These are phyloP conservation scores for Linum trigynum DNA, from an alignment of 345 rosid genomes.

Conservation along the genomic window DNA sequence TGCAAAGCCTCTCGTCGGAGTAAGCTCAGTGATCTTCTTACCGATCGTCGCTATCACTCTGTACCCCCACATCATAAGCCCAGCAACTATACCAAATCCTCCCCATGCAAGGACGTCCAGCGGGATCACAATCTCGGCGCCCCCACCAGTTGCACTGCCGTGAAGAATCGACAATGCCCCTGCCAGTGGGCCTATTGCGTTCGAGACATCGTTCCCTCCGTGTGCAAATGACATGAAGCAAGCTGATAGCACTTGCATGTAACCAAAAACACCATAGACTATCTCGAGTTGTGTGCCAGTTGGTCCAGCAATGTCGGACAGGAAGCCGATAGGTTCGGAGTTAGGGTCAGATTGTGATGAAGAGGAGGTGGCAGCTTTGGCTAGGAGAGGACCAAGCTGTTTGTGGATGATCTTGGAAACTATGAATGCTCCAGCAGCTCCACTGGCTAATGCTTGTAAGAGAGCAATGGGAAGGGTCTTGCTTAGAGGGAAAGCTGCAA, in stretches of 20 bases:
- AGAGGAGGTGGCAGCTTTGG: slow-evolving; percentile 26
- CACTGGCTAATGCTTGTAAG: slow-evolving; percentile 69
- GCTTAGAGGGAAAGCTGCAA: slow-evolving; percentile 81
- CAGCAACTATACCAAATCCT: slow-evolving; percentile 91
- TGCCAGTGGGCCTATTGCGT: slow-evolving; percentile 92
- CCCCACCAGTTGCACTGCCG: slow-evolving; percentile 36
- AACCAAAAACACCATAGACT: slow-evolving; percentile 86
- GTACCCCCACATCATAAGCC: slow-evolving; percentile 82
- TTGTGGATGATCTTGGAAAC: slow-evolving; percentile 52
- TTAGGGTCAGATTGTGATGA: slow-evolving; percentile 27
- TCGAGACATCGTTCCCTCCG: slow-evolving; percentile 91
- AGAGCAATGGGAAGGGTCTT: slow-evolving; percentile 45
- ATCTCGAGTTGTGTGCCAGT: slow-evolving; percentile 78
- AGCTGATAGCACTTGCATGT: slow-evolving; percentile 92
- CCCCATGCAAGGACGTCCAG: slow-evolving; percentile 93
- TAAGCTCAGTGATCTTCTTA: slow-evolving; percentile 89
- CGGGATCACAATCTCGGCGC: slow-evolving; percentile 61
- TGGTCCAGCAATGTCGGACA: slow-evolving; percentile 88
- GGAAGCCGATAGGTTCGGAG: slow-evolving; percentile 49
- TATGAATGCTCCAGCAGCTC: slow-evolving; percentile 71
- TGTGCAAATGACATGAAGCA: slow-evolving; percentile 99
- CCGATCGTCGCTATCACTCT: slow-evolving; percentile 94
- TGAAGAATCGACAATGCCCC: slow-evolving; percentile 83
- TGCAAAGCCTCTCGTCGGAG: slow-evolving; percentile 94
- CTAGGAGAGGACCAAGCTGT: slow-evolving; percentile 83